Evolutionary conservation across 805 yeast species (phyloP).

Genomic region (Wickerhamomyces tratensis): DNA sequence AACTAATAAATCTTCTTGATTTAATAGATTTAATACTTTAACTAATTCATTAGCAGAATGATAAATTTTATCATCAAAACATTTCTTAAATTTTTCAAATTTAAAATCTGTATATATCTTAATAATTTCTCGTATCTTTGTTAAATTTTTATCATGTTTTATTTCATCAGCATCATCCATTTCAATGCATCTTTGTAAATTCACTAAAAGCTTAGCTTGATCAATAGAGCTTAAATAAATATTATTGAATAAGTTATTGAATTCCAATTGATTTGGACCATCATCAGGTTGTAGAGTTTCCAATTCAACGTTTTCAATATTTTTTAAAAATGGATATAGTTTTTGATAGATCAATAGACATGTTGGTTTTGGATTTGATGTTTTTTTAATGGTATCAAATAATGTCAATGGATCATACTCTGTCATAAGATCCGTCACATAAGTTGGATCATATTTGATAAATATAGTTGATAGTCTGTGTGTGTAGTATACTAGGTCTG

Average conservation of each 20-base stretch:
- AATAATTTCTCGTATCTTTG: conserved; percentile 7
- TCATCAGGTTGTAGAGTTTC: background rate
- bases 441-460: conserved; percentile 8
- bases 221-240: conserved; percentile 1
- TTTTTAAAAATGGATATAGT: conserved; percentile 6
- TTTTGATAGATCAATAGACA: conserved; percentile 2
- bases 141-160: conserved; percentile 1
- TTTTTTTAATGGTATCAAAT: conserved; percentile 7
- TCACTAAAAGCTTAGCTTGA: conserved; percentile 13
- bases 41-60: conserved; percentile 13
- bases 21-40: conserved; percentile 17
- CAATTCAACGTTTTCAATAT: background rate
- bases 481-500: conserved; percentile 8
- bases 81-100: conserved; percentile 12
- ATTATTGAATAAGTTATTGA: conserved; percentile 2
- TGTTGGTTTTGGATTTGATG: conserved; percentile 13
- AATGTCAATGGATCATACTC: conserved; percentile 8
- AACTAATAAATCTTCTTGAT: conserved; percentile 26
- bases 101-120: conserved; percentile 7
- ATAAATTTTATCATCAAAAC: conserved; percentile 11
- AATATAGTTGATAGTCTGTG: conserved; percentile 5
- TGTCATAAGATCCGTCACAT: conserved; percentile 7
- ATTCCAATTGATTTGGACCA: conserved; percentile 3
- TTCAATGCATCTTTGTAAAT: conserved; percentile 7
- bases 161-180: conserved; percentile 15